Evolutionary conservation across 805 yeast species (phyloP), one percentile per base, ranked within the genome.

Genomic region (Saturnispora ahearnii): DNA sequence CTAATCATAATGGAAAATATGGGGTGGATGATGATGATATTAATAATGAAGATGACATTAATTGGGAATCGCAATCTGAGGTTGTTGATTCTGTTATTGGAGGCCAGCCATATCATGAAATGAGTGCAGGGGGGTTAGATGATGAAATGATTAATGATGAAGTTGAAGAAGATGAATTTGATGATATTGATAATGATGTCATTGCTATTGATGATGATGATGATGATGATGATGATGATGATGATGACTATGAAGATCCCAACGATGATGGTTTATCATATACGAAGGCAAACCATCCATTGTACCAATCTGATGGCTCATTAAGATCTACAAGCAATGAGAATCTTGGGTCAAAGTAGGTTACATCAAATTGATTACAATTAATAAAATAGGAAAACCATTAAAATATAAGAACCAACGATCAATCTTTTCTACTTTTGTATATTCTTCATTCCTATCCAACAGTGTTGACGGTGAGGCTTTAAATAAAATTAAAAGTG

Each of bases 251-350:
- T 58, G 79, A 78, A 57, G 90, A 84, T 60, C 90, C 91, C 1
- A 83, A 84, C 59, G 91, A 85, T 62, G 91, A 84, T 59, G 91
- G 91, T 0, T 79, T 78, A 60, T 81, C 87, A 1, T 84, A 84
- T 63, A 78, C 79, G 48, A 82, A 78, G 61, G 71, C 74, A 24
- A 68, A 73, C 38, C 78, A 81, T 57, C 83, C 87, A 5, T 63
- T 83, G 49, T 83, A 84, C 59, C 79, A 75, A 55, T 67, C 77
- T 2, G 69, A 63, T 49, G 70, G 70, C 10, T 60, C 67, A 1
- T 44, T 65, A 46, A 64, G 55, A 46, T 36, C 52, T 3, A 22
- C 41, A 21, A 51, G 53, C 47, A 51, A 45, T 44, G 54, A 51
- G 43, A 46, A 46, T 32, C 44, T 46, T 15, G 49, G 41, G 5